Conservation (phyloP, 2,329 filamentous ascomycete genomes). For the Pyrenophora teres region DNA sequence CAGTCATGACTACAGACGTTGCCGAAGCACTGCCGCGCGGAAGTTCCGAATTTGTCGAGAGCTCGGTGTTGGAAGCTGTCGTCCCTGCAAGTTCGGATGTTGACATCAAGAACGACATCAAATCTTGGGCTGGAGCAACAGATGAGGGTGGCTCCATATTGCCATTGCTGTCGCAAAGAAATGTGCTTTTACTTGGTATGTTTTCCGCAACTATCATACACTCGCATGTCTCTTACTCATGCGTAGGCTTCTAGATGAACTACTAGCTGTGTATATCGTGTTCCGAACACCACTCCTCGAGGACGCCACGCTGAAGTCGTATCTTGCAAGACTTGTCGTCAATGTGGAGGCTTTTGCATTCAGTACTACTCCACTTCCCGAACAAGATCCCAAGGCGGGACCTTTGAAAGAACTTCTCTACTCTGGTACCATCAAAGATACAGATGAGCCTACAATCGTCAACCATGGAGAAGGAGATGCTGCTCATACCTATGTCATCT, state of each 20-base stretch:
- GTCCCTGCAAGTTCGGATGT: slow-evolving; percentile 45
- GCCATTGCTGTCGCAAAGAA: slow-evolving; percentile 64
- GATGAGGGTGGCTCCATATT: slow-evolving; percentile 55
- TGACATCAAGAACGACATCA: slow-evolving; percentile 48
- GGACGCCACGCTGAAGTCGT: slow-evolving; percentile 61
- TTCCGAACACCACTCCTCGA: slow-evolving; percentile 67
- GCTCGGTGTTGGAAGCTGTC: slow-evolving; percentile 46
- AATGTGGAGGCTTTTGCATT: slow-evolving; percentile 69
- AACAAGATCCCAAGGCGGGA: slow-evolving; percentile 43
- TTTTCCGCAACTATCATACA: slow-evolving; percentile 40
- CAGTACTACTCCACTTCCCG: slow-evolving; percentile 54
- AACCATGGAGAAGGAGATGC: slow-evolving; percentile 31
- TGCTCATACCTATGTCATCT: slow-evolving; percentile 44
- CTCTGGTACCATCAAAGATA: slow-evolving; percentile 47
- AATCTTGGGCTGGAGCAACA: slow-evolving; percentile 51
- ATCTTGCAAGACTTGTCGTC: slow-evolving; percentile 66
- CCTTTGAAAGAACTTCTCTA: slow-evolving; percentile 63
- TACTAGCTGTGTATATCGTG: slow-evolving; percentile 69
- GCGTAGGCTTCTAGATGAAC: slow-evolving; percentile 68
- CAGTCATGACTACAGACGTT: slow-evolving; percentile 26
- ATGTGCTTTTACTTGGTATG: slow-evolving; percentile 74
- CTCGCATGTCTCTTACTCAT: slow-evolving; percentile 57
- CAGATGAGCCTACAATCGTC: slow-evolving; percentile 39
- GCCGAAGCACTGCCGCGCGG: slow-evolving; percentile 32
- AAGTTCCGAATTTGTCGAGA: slow-evolving; percentile 47